Conservation (phyloP, 306 rosid genomes). For the Fagus sylvatica region DNA sequence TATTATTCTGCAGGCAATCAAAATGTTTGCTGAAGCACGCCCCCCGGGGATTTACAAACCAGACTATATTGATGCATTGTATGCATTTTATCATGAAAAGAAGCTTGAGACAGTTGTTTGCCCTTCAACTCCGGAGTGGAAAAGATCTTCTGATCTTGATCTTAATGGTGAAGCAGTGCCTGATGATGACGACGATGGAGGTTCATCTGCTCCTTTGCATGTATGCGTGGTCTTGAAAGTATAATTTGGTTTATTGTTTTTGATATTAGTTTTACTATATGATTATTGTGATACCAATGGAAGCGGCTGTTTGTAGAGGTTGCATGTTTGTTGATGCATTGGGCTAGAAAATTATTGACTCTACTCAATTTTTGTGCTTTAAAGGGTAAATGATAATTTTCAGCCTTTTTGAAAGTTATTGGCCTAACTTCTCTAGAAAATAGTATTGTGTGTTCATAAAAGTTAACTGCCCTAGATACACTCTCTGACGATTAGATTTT, state of each 20-base stretch:
- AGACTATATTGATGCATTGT: slow-evolving; percentile 84
- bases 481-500: not conserved
- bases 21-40: slow-evolving; percentile 80
- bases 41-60: slow-evolving; percentile 99
- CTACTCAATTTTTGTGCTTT: not conserved
- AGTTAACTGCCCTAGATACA: not conserved
- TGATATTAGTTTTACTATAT: slow-evolving; percentile 19
- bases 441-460: too few species aligned
- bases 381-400: not conserved
- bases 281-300: slow-evolving; percentile 11
- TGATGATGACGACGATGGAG: slow-evolving; percentile 86
- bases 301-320: not conserved
- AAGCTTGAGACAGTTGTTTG: slow-evolving; percentile 78
- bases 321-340: not conserved
- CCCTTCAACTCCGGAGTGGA: slow-evolving; percentile 99
- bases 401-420: not conserved
- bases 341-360: not conserved
- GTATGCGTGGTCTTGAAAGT: slow-evolving; percentile 53
- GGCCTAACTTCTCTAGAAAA: not conserved
- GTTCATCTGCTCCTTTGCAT: slow-evolving; percentile 61
- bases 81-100: slow-evolving; percentile 86
- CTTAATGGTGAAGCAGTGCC: slow-evolving; percentile 97
- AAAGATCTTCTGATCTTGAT: slow-evolving; percentile 92
- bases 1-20: slow-evolving; percentile 67
- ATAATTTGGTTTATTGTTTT: slow-evolving; percentile 20